Base-by-base conservation (phyloP, 2,329 filamentous ascomycete species). In the Camillea tinctor region DNA sequence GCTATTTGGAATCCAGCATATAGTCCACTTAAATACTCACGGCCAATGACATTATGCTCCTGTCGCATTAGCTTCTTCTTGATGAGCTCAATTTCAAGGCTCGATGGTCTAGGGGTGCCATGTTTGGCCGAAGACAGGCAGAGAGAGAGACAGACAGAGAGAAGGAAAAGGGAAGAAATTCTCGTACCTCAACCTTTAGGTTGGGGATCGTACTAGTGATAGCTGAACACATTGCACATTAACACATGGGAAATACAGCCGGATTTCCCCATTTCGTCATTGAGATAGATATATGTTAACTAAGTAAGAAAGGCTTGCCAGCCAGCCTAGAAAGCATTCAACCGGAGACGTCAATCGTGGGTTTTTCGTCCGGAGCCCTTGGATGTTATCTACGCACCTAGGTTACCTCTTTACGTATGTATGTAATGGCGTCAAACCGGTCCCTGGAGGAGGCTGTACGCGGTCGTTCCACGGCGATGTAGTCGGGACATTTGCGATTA, bases 401-500 rank as follows among this genome's bases (percentile, higher is more conserved):
- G 24, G 24, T 26, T 26, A 26, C 8, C 4, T 50, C 4, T 50
- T 4, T 21, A 50, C 15, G 20, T 50, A 50, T 21, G 44, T 50
- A 50, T 50, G 15, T 26, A 9, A 30, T 44, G 36, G 36, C 17
- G 11, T 44, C 36, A 7, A 17, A 44, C 7, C 4, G 36, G 26
- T 30, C 48, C 21, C 54, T 5, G 54, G 20, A 50, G 9, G 11
- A 24, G 54, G 20, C 40, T 21, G n/a, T 44, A 21, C 24, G 36
- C 36, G 19, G 54, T 48, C 40, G 36, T 50, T 24, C 54, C 20
- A 40, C 55, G 49, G 22, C 55, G 21, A 36, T 2, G n/a, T 30
- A 22, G n/a, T 52, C 49, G 55, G 48, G 23, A 40, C 48, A 56
- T 50, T 56, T 56, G 44, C 22, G 55, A 51, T 56, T 48, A 56